phyloP scores from a whole-genome alignment of 2,329 filamentous ascomycete species.

The Penicillium aurantiogriseum region DNA sequence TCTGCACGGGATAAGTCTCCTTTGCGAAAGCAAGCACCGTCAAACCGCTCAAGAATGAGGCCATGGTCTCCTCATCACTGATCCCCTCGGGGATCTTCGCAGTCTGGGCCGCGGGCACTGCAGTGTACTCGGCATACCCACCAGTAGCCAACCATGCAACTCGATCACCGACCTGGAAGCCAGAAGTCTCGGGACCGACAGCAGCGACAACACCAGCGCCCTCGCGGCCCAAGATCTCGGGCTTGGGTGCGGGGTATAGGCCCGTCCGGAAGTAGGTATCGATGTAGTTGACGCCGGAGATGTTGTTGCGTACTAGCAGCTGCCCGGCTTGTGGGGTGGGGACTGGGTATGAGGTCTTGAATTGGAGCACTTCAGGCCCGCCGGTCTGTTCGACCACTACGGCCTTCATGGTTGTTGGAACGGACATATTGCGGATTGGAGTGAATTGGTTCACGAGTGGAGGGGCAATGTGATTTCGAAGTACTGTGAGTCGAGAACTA shows the following conservation, averaged over 20 bases:
- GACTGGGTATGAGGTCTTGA: constrained; percentile 68
- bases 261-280: constrained; percentile 89
- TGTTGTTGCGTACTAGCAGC: constrained; percentile 77
- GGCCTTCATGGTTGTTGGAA: constrained; percentile 70
- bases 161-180: constrained; percentile 64
- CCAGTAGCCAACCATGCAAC: constrained; percentile 65
- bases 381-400: constrained; percentile 71
- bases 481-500: constrained; percentile 14
- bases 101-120: constrained; percentile 53
- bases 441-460: constrained; percentile 5
- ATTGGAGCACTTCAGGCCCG: constrained; percentile 68
- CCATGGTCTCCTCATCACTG: constrained; percentile 62
- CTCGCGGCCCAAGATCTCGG: constrained; percentile 77
- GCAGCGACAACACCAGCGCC: constrained; percentile 69
- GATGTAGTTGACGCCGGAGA: constrained; percentile 81
- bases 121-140: constrained; percentile 61
- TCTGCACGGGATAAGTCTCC: constrained; percentile 68
- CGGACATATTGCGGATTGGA: constrained; percentile 42
- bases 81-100: constrained; percentile 65
- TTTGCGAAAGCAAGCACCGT: constrained; percentile 77
- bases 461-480: constrained; percentile 16
- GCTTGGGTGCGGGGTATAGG: constrained; percentile 70
- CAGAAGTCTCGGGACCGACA: constrained; percentile 51
- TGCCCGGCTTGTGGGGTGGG: constrained; percentile 67
- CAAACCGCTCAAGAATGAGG: constrained; percentile 73